Base-by-base conservation (phyloP, 2,329 filamentous ascomycete species). In the Teratosphaeria gauchensis region DNA sequence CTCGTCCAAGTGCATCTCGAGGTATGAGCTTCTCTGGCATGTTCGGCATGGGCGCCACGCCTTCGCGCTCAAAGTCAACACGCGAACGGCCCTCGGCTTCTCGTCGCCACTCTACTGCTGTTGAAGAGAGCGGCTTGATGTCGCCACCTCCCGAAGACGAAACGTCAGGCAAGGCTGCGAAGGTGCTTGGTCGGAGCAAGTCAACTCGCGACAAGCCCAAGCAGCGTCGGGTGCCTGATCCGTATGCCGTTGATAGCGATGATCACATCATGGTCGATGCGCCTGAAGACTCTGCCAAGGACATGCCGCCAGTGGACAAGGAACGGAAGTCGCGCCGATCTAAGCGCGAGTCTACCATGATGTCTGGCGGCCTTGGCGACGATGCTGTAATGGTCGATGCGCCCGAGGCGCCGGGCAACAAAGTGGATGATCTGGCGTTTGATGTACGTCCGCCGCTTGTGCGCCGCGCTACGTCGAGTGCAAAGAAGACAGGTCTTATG, bases 81-180 rank as follows among this genome's bases (percentile, higher is more conserved):
- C 84, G 87, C 66, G 84, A 84, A 14, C 31, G 57, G 30, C 81
- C 66, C 11, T 60, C 64, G 4, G 63, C 66, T 56, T 84, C 56
- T 87, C 89, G 56, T 82, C 85, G 62, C 88, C 89, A 69, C 32
- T 72, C 70, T 1, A 66, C 64, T 8, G 71, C 69, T 0, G 74
- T 87, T 16, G 88, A 90, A 56, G 81, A 85, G 31, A 78, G 79
- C 62, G 87, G 84, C 7, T 77, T 92, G 61, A 79, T 83, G 53
- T 89, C 88, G 21, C 88, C 89, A 3, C 87, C 89, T 8, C 84
- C 87, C 1, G 89, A 91, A 32, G 83, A 87, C 60, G 65, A 71
- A 19, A 66, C 90, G 69, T 81, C 86, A 7, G 81, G 84, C 53
- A 95, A 95, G 73, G 90, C 89, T 31, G 89, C 89, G 33, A 91